These are phyloP conservation scores for Daldinia vernicosa DNA, from an alignment of 495 filamentous ascomycete species.

Conservation along the genomic window DNA sequence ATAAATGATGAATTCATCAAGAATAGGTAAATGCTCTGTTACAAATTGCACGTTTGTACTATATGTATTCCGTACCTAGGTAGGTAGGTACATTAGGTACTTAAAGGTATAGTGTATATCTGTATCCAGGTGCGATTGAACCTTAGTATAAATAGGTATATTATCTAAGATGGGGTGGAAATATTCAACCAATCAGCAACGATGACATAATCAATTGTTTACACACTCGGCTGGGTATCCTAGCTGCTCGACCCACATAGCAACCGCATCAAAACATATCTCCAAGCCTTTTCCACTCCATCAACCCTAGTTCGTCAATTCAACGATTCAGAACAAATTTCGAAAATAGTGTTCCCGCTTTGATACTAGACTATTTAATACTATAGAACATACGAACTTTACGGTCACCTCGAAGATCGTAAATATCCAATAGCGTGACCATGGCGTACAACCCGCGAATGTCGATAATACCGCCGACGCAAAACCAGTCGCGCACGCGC, in stretches of 20 bases:
- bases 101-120: too few relatives aligned
- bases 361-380: background rate
- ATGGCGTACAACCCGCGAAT: conserved; percentile 83
- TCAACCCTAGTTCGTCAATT: conserved; percentile 7
- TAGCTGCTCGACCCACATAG: conserved; percentile 33
- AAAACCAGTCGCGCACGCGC: conserved; percentile 67
- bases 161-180: background rate
- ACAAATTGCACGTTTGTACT: background rate
- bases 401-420: background rate
- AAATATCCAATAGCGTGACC: conserved; percentile 1
- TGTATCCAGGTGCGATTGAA: too few relatives aligned
- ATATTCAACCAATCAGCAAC: conserved; percentile 20
- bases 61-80: background rate
- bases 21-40: background rate
- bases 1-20: background rate
- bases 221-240: conserved; percentile 12
- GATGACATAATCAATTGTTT: conserved; percentile 35
- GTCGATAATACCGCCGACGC: conserved; percentile 68
- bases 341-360: conserved; percentile 2
- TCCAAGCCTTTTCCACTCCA: conserved; percentile 16
- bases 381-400: background rate
- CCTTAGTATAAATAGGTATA: background rate
- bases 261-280: conserved; percentile 39
- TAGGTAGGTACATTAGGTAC: too few relatives aligned
- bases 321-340: conserved; percentile 11